Conservation (phyloP, 1,284 basidiomycete species). For the Meripilus lineatus region DNA sequence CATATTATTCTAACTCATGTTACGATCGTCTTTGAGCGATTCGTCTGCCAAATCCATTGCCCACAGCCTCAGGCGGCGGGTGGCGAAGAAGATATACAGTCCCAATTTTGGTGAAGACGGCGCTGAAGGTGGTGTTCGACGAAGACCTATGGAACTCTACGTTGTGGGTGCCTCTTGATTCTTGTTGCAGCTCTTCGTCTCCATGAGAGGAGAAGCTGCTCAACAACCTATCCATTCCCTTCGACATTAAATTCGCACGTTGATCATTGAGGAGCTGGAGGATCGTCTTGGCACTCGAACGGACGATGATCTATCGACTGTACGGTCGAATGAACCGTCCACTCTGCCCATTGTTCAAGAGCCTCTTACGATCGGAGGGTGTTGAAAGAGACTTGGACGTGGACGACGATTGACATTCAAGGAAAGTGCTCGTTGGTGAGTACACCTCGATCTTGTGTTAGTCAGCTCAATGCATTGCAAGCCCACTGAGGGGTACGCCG, state of each 20-base stretch:
- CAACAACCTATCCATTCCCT: background rate
- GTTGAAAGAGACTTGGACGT: conserved; percentile 71
- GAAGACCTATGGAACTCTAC: conserved; percentile 81
- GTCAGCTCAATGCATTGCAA: too few species aligned
- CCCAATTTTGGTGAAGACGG: conserved; percentile 68
- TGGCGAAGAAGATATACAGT: conserved; percentile 59
- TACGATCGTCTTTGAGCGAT: too few species aligned
- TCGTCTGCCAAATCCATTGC: conserved; percentile 42
- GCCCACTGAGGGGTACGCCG: too few species aligned
- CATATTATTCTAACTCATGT: too few species aligned
- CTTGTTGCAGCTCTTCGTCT: background rate
- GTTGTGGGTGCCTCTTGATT: conserved; percentile 63
- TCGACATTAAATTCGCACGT: too few species aligned
- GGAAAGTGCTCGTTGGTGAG: too few species aligned
- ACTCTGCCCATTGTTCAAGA: conserved; percentile 13
- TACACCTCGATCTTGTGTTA: too few species aligned
- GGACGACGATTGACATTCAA: conserved; percentile 57
- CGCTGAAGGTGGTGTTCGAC: conserved; percentile 65
- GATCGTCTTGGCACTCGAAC: conserved; percentile 73
- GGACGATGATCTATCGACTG: conserved; percentile 60
- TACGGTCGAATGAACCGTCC: conserved; percentile 36
- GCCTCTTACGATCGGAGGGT: conserved; percentile 26
- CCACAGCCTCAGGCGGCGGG: conserved; percentile 28
- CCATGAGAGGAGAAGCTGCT: conserved; percentile 2
- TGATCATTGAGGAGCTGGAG: conserved; percentile 91